These are phyloP conservation scores for Podospora tetraspora DNA, from an alignment of 495 filamentous ascomycete genomes.

Conservation along the genomic window DNA sequence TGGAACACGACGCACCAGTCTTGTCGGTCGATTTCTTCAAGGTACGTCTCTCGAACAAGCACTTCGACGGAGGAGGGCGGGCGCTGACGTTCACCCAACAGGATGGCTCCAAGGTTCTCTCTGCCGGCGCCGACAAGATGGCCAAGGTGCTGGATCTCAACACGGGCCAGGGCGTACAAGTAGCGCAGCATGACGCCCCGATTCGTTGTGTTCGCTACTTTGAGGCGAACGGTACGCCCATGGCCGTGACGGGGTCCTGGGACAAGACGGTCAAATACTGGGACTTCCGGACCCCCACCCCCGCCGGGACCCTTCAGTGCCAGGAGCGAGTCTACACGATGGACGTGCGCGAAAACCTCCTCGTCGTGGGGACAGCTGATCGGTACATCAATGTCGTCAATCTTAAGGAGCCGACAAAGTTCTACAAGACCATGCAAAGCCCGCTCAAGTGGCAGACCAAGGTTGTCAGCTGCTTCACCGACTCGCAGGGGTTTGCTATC, in stretches of 20 bases:
- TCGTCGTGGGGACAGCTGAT: constrained; percentile 89
- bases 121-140: constrained; percentile 79
- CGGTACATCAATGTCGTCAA: constrained; percentile 88
- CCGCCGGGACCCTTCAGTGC: constrained; percentile 59
- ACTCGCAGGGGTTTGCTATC: constrained; percentile 80
- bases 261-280: constrained; percentile 96
- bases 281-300: constrained; percentile 65
- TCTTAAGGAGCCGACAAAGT: constrained; percentile 70
- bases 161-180: constrained; percentile 51
- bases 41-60: constrained; percentile 44
- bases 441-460: constrained; percentile 94
- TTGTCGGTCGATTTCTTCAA: constrained; percentile 74
- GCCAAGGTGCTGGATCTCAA: constrained; percentile 71
- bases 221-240: constrained; percentile 49
- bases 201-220: constrained; percentile 77
- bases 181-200: constrained; percentile 75
- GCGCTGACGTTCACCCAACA: constrained; percentile 20
- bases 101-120: constrained; percentile 67
- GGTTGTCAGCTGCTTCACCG: constrained; percentile 83
- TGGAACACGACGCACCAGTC: constrained; percentile 69
- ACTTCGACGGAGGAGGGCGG: background rate
- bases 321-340: constrained; percentile 86
- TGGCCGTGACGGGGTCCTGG: constrained; percentile 88
- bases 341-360: constrained; percentile 73
- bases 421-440: constrained; percentile 84